A percentile compares a stretch with the other conserved stretches of the same genome.
phyloP scores from a whole-genome alignment of 106 monocot species.

The Phalaenopsis aphrodite region DNA sequence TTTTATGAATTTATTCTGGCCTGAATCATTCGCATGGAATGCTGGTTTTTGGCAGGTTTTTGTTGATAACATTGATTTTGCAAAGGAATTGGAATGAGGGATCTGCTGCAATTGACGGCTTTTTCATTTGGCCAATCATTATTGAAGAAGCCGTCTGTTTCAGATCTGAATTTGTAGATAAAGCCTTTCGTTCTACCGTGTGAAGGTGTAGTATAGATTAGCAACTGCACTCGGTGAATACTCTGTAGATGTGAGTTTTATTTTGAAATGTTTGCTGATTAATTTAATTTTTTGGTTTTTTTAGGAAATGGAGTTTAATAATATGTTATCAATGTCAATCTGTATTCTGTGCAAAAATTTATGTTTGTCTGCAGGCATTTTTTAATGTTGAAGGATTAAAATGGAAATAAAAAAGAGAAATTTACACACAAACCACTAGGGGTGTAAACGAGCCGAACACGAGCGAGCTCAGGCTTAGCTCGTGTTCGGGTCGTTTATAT shows the following conservation, averaged over 20 bases:
- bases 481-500: too few relatives aligned
- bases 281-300: neutral
- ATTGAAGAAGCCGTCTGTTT: neutral
- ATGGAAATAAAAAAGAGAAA: too few relatives aligned
- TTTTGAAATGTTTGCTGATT: neutral
- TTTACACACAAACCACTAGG: too few relatives aligned
- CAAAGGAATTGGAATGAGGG: slow-evolving; percentile 63
- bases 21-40: neutral
- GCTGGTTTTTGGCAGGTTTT: slow-evolving; percentile 56
- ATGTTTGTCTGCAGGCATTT: too few relatives aligned
- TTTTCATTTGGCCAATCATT: neutral
- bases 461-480: too few relatives aligned
- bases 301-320: neutral
- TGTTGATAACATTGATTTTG: slow-evolving; percentile 82
- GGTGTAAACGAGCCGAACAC: too few relatives aligned
- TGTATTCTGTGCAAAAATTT: too few relatives aligned
- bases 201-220: neutral
- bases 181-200: neutral
- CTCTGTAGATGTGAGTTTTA: neutral
- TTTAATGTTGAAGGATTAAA: too few relatives aligned
- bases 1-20: too few relatives aligned
- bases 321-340: neutral
- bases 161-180: slow-evolving; percentile 5
- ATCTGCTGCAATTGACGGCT: neutral
- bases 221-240: neutral